Evolutionary conservation across 83 land plant species (phyloP), one percentile per base, ranked within the genome.

Genomic region (Larix sibirica): DNA sequence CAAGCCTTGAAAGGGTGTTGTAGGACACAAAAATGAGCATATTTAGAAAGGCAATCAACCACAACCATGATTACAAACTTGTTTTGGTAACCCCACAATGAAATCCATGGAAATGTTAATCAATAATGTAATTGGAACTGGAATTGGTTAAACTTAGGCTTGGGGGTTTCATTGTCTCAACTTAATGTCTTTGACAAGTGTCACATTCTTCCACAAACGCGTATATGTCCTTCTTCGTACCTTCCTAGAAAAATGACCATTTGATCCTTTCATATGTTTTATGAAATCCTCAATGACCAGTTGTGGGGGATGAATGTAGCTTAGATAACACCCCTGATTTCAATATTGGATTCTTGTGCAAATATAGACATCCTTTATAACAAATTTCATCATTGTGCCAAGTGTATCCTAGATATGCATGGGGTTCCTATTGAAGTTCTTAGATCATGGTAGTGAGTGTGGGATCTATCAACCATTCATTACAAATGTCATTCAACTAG

Each of bases 31-130:
- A 28, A 28, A 28, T 28, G 28, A 28, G 28, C 28, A 28, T 28
- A 28, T 28, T 28, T 28, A 28, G 68, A 40, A 1, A 83, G 26
- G 6, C 84, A 18, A 42, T 83, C 69, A n/a, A 83, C 84, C 1
- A 83, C 84, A 4, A 83, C 79, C 62, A 83, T 16, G 23, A 83
- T 83, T 17, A 63, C 16, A 62, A 24, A 36, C 3, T 64, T 38
- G 24, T 82, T 62, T n/a, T n/a, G n/a, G n/a, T n/a, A n/a, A n/a
- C n/a, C n/a, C n/a, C n/a, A n/a, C n/a, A n/a, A n/a, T n/a, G n/a
- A n/a, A n/a, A n/a, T 50, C 71, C 56, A 3, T 42, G n/a, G n/a
- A 62, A 62, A 62, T 33, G 2, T 83, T 36, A 17, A 4, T 1
- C 84, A 80, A 83, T 38, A 21, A 14, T 4, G 0, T 0, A 4